phyloP scores from a whole-genome alignment of 805 yeast species.

The Lipomyces spencermartinsiae region DNA sequence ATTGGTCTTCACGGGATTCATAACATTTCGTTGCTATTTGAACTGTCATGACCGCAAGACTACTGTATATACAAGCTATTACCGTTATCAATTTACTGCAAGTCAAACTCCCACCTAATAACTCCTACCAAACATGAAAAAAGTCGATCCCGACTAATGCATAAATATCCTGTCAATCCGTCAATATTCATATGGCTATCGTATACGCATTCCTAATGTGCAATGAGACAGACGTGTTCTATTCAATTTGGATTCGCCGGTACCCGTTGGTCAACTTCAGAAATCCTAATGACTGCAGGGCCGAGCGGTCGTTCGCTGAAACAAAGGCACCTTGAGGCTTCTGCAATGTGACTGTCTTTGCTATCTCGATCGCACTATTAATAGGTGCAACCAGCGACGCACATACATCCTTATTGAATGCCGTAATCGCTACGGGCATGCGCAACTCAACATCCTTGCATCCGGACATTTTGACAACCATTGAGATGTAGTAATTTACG shows the following conservation, averaged over 20 bases:
- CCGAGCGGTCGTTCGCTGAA: conserved; percentile 9
- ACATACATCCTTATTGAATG: conserved; percentile 48
- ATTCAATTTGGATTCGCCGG: background rate
- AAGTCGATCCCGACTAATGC: background rate
- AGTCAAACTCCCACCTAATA: background rate
- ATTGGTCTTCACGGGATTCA: background rate
- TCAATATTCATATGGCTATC: background rate
- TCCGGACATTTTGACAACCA: conserved; percentile 48
- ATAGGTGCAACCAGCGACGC: conserved; percentile 18
- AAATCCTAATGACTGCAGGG: background rate
- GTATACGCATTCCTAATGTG: background rate
- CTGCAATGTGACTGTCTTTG: conserved; percentile 8
- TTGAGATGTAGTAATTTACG: conserved; percentile 44
- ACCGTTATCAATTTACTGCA: background rate
- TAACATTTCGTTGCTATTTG: background rate
- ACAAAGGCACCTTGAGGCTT: conserved; percentile 15
- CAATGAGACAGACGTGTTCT: background rate
- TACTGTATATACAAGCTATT: background rate
- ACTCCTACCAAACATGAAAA: background rate
- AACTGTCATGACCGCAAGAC: background rate
- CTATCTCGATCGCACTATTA: background rate
- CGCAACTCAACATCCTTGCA: conserved; percentile 49
- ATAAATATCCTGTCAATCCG: background rate
- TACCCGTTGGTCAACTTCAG: background rate
- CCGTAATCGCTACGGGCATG: conserved; percentile 46